Conservation (phyloP, 2,329 filamentous ascomycete genomes). For the Pestalotiopsis sp. region DNA sequence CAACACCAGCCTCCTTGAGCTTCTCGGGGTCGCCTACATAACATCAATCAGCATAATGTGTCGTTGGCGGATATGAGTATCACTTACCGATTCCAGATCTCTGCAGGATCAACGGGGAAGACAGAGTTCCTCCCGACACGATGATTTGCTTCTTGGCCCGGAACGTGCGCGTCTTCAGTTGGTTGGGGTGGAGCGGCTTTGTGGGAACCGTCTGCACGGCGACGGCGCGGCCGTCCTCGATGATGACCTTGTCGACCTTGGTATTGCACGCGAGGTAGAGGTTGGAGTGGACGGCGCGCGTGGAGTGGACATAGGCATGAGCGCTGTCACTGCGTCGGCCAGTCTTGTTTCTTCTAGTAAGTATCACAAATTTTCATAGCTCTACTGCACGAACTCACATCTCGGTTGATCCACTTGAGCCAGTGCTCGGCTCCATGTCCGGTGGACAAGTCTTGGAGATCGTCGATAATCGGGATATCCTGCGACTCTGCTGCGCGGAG, state of each 20-base stretch:
- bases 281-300: slow-evolving; percentile 69
- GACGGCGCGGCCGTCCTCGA: slow-evolving; percentile 72
- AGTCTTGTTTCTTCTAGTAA: slow-evolving; percentile 33
- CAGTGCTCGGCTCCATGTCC: slow-evolving; percentile 77
- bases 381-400: slow-evolving; percentile 35
- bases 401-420: slow-evolving; percentile 84
- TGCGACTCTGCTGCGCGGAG: slow-evolving; percentile 72
- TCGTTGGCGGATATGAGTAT: not conserved
- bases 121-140: slow-evolving; percentile 72
- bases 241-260: slow-evolving; percentile 76
- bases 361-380: not conserved
- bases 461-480: slow-evolving; percentile 74
- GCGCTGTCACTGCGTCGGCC: slow-evolving; percentile 77
- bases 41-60: not conserved
- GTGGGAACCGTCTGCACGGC: slow-evolving; percentile 71
- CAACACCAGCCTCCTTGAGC: slow-evolving; percentile 67
- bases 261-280: slow-evolving; percentile 75
- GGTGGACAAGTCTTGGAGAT: slow-evolving; percentile 72
- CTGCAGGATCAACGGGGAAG: slow-evolving; percentile 75
- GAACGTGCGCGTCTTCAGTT: slow-evolving; percentile 58
- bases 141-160: slow-evolving; percentile 75
- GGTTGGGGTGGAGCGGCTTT: slow-evolving; percentile 64
- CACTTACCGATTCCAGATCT: slow-evolving; percentile 67
- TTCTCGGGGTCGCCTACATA: slow-evolving; percentile 64
- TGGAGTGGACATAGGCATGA: slow-evolving; percentile 78